Conservation (phyloP, 179 eudicot species). For the Spinacia oleracea region DNA sequence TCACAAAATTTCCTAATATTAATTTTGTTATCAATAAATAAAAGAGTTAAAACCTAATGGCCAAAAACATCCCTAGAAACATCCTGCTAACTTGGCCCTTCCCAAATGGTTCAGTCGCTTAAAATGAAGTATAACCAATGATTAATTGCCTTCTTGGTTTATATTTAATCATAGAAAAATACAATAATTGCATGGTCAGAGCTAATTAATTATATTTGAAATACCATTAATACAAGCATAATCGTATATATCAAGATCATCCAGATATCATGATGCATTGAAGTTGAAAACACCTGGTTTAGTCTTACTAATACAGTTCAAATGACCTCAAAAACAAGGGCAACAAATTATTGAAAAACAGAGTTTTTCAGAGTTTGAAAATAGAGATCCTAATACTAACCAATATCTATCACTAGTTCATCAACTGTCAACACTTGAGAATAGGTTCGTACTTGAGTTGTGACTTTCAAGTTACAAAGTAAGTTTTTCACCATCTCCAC, state of each 20-base stretch:
- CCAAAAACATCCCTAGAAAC: not conserved
- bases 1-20: no score
- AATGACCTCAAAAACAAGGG: no score
- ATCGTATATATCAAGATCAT: no score
- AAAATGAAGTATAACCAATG: not conserved
- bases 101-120: not conserved
- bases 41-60: not conserved
- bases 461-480: no score
- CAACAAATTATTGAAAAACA: no score
- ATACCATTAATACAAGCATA: not conserved
- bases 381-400: no score
- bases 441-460: no score
- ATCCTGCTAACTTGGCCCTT: not conserved
- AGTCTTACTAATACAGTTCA: not conserved
- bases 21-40: not conserved
- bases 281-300: slow-evolving; percentile 10
- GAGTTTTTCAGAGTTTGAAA: no score
- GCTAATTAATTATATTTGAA: not conserved
- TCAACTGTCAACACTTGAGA: no score
- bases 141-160: not conserved
- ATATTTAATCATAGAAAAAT: not conserved
- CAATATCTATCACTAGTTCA: no score
- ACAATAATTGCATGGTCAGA: not conserved
- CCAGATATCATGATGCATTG: not conserved
- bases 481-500: no score